These are phyloP conservation scores for Strobilomyces dryophilus DNA, from an alignment of 768 basidiomycete genomes.

Conservation along the genomic window DNA sequence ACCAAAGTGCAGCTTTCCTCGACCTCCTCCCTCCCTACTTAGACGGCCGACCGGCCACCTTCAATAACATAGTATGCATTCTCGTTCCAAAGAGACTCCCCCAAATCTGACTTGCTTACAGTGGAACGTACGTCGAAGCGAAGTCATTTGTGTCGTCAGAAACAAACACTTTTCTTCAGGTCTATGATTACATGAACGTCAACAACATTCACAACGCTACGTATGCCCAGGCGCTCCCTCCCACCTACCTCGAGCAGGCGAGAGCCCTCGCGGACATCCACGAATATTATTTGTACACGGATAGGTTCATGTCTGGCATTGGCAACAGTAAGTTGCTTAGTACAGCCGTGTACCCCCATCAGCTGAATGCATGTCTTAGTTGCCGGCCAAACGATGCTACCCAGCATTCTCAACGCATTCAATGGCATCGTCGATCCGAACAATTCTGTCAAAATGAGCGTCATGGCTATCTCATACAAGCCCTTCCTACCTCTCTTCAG, in stretches of 20 bases:
- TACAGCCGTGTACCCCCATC: neutral
- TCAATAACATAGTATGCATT: slow-evolving; percentile 53
- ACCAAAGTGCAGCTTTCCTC: slow-evolving; percentile 47
- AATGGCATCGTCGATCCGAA: slow-evolving; percentile 45
- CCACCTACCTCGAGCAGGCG: slow-evolving; percentile 48
- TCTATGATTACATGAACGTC: slow-evolving; percentile 74
- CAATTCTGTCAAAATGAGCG: slow-evolving; percentile 53
- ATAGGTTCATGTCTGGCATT: slow-evolving; percentile 48
- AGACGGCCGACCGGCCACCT: slow-evolving; percentile 46
- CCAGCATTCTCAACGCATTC: slow-evolving; percentile 54
- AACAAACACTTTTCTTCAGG: slow-evolving; percentile 31
- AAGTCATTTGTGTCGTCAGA: neutral
- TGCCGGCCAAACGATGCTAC: slow-evolving; percentile 60
- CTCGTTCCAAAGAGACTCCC: neutral
- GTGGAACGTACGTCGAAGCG: slow-evolving; percentile 41
- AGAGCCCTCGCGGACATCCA: slow-evolving; percentile 68
- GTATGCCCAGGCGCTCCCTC: slow-evolving; percentile 46
- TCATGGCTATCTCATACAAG: slow-evolving; percentile 68
- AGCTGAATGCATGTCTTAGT: slow-evolving; percentile 37
- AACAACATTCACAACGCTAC: slow-evolving; percentile 60
- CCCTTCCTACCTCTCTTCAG: slow-evolving; percentile 77
- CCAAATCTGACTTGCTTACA: slow-evolving; percentile 16
- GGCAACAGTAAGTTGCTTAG: slow-evolving; percentile 50
- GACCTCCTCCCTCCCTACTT: slow-evolving; percentile 46
- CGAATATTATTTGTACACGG: slow-evolving; percentile 65